These are phyloP conservation scores for Pseudogymnoascus sp. DNA, from an alignment of 2,329 filamentous ascomycete genomes.

Conservation along the genomic window DNA sequence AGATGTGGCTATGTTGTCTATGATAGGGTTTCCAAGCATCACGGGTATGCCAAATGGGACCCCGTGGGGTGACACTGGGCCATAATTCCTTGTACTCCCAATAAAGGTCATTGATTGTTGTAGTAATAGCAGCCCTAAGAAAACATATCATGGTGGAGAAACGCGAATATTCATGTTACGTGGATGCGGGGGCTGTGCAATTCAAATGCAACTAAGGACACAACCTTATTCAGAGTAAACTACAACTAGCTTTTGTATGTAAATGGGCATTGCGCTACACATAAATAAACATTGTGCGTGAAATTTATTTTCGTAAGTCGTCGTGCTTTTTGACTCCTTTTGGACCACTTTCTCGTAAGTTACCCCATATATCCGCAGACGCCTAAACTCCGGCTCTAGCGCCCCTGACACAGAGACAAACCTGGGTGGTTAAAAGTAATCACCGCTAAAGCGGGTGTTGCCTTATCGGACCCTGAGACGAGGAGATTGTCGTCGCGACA, in stretches of 20 bases:
- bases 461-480: constrained; percentile 8
- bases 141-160: neutral
- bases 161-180: neutral
- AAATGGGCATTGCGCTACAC: neutral
- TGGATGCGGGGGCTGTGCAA: constrained; percentile 5
- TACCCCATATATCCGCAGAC: neutral
- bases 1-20: neutral
- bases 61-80: neutral
- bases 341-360: neutral
- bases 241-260: neutral
- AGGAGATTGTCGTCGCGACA: neutral
- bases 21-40: neutral
- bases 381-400: neutral
- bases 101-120: neutral
- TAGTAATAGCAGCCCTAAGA: neutral
- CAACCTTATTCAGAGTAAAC: constrained; percentile 2
- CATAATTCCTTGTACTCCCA: neutral
- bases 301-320: neutral
- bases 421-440: neutral
- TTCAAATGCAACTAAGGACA: neutral
- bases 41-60: neutral
- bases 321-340: neutral
- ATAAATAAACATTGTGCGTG: neutral
- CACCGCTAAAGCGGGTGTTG: neutral
- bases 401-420: neutral